Conservation (phyloP, 2,329 filamentous ascomycete species). For the Dactylonectria macrodidyma region DNA sequence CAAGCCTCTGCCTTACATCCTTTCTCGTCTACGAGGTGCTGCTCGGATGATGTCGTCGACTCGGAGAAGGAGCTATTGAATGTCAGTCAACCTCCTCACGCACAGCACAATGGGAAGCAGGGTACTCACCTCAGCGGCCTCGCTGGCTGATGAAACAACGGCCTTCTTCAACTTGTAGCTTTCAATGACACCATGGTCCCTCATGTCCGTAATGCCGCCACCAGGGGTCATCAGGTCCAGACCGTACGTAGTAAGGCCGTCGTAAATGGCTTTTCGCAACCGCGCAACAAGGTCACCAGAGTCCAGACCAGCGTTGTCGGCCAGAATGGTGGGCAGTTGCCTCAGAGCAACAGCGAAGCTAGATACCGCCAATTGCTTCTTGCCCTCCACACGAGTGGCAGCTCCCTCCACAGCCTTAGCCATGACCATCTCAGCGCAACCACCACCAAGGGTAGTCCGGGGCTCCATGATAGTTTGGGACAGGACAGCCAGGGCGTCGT, state of each 20-base stretch:
- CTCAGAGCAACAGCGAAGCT: conserved; percentile 90
- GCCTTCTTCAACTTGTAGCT: conserved; percentile 99
- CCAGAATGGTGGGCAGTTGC: conserved; percentile 95
- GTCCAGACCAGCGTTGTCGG: conserved; percentile 97
- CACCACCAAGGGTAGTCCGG: conserved; percentile 92
- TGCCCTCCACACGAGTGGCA: conserved; percentile 94
- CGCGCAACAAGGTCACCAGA: conserved; percentile 94
- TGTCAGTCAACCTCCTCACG: conserved; percentile 39
- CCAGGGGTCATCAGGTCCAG: conserved; percentile 91
- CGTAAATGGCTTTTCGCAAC: conserved; percentile 93
- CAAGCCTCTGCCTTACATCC: conserved; percentile 51
- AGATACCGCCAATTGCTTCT: conserved; percentile 94
- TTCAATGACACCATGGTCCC: conserved; percentile 94
- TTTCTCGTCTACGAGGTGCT: conserved; percentile 76
- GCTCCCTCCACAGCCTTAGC: conserved; percentile 96
- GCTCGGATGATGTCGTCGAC: conserved; percentile 99
- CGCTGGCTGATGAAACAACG: conserved; percentile 96
- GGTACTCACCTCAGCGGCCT: conserved; percentile 89
- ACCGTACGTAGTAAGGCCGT: conserved; percentile 92
- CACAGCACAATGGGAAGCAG: background rate
- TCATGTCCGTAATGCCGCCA: conserved; percentile 95
- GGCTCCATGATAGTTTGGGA: conserved; percentile 98
- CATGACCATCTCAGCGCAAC: conserved; percentile 99
- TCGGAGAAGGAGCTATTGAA: conserved; percentile 82
- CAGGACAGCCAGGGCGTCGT: conserved; percentile 95